These are phyloP conservation scores for Tricharina praecox DNA, from an alignment of 495 filamentous ascomycete species.

Conservation along the genomic window DNA sequence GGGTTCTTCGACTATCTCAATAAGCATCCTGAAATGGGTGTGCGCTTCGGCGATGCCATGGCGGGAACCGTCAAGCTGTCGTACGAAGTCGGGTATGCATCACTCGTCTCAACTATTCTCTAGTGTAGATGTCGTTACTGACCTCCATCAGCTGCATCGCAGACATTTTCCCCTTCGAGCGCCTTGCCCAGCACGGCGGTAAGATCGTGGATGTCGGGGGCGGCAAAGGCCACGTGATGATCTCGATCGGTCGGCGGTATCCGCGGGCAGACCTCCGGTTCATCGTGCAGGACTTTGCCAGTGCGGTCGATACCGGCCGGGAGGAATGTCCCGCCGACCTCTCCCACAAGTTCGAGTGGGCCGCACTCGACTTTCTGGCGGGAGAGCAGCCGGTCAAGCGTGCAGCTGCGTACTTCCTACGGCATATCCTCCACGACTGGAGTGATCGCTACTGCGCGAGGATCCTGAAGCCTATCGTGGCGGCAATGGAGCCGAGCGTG, in stretches of 20 bases:
- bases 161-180: not conserved
- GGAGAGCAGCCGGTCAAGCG: not conserved
- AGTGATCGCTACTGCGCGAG: conserved; percentile 5
- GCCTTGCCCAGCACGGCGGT: not conserved
- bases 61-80: not conserved
- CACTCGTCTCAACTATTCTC: too few species aligned
- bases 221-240: not conserved
- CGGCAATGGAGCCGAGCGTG: not conserved
- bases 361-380: conserved; percentile 1
- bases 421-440: conserved; percentile 17
- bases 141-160: not conserved
- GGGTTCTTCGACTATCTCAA: not conserved
- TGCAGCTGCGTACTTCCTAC: conserved; percentile 11
- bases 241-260: not conserved
- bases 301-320: not conserved
- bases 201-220: conserved; percentile 4
- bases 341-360: not conserved
- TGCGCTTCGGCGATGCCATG: not conserved
- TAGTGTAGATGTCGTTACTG: too few species aligned
- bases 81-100: conserved; percentile 1
- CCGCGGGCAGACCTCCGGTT: not conserved
- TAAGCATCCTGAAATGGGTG: not conserved
- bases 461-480: conserved; percentile 7
- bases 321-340: not conserved
- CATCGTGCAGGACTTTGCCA: not conserved